Percentiles rank a stretch among this genome's conserved stretches.
Conservation (phyloP, 352 stramenopile genomes). For the Phytopythium delawarense region DNA sequence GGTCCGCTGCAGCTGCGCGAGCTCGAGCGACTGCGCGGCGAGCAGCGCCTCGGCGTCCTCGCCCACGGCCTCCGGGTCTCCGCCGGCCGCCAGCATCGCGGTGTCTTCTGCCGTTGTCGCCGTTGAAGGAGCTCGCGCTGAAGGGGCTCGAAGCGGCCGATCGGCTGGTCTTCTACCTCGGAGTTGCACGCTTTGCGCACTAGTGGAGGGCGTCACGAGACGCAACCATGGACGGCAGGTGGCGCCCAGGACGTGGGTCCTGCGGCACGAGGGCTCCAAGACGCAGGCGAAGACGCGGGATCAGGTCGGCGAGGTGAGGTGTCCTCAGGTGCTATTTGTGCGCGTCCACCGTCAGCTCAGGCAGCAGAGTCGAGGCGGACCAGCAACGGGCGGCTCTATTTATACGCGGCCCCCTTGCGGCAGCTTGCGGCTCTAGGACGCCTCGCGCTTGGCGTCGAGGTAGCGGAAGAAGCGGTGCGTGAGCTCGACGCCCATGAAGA, state of each 20-base stretch:
- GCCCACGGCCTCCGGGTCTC: background rate
- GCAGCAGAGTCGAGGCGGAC: background rate
- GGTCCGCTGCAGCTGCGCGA: constrained; percentile 46
- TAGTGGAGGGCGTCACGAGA: background rate
- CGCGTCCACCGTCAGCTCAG: background rate
- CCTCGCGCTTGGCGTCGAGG: constrained; percentile 30
- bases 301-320: background rate
- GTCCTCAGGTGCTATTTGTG: background rate
- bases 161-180: background rate
- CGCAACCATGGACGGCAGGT: background rate
- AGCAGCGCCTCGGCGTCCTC: constrained; percentile 15
- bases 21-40: constrained; percentile 26
- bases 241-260: background rate
- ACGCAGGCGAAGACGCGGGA: background rate
- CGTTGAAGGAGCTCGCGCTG: background rate
- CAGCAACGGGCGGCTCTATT: background rate
- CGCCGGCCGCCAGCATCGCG: background rate
- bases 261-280: background rate
- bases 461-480: constrained; percentile 76
- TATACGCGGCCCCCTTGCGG: background rate
- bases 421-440: background rate
- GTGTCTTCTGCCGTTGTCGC: background rate
- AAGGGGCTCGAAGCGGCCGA: background rate
- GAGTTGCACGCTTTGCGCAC: background rate
- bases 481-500: constrained; percentile 89